Conservation (phyloP, 169 alveolate species). For the Plasmodium vivax region DNA sequence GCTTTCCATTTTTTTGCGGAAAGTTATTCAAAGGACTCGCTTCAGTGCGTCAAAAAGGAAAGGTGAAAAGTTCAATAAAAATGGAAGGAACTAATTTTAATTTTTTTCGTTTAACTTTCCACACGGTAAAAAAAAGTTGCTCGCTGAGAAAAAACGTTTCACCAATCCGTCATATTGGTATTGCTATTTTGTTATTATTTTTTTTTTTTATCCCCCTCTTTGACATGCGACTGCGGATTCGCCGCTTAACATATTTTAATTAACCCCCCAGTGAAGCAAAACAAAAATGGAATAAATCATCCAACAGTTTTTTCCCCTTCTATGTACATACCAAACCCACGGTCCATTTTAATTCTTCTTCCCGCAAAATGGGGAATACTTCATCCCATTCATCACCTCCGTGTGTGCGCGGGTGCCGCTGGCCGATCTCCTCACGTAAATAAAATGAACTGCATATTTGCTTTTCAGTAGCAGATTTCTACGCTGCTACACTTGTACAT, state of each 20-base stretch:
- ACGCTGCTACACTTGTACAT: neutral
- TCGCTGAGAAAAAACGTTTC: neutral
- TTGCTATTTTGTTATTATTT: neutral
- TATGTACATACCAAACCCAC: neutral
- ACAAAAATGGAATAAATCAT: neutral
- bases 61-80: neutral
- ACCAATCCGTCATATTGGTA: neutral
- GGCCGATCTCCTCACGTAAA: neutral
- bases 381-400: too few species aligned
- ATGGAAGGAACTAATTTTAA: neutral
- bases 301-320: neutral
- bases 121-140: neutral
- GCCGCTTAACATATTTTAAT: neutral
- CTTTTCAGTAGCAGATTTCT: neutral
- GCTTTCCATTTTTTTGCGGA: neutral
- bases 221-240: neutral
- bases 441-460: neutral
- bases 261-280: neutral
- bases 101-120: neutral
- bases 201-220: neutral
- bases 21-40: neutral
- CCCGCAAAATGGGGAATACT: too few species aligned
- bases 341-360: too few species aligned
- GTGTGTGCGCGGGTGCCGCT: neutral
- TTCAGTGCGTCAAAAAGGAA: too few species aligned